Conservation (phyloP, 192 early-diverging fungal species). For the Jimgerdemannia flammicorona region DNA sequence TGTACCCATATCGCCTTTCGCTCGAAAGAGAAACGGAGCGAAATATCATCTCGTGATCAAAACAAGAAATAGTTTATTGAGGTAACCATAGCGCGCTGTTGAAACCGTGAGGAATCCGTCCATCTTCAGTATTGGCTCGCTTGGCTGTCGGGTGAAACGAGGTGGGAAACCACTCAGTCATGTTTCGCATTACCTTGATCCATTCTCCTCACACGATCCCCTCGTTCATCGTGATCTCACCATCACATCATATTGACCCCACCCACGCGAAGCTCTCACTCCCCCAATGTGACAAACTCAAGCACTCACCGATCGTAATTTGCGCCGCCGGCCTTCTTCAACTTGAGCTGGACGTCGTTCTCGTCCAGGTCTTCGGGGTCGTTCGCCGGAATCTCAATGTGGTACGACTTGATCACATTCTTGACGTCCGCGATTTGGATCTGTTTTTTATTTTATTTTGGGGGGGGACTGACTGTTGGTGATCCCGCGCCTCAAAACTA, state of each 20-base stretch:
- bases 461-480: too few relatives aligned
- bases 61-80: background rate
- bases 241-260: background rate
- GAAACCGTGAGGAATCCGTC: too few relatives aligned
- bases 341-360: conserved; percentile 50
- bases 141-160: background rate
- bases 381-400: conserved; percentile 68
- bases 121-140: background rate
- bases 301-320: conserved; percentile 40
- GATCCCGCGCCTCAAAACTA: background rate
- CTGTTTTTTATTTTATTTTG: background rate
- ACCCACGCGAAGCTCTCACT: too few relatives aligned
- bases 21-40: too few relatives aligned
- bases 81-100: too few relatives aligned
- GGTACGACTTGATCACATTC: conserved; percentile 60
- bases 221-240: too few relatives aligned
- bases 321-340: conserved; percentile 65
- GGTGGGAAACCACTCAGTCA: background rate
- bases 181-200: too few relatives aligned
- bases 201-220: too few relatives aligned
- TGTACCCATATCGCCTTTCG: too few relatives aligned
- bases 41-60: background rate
- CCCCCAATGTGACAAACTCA: too few relatives aligned
- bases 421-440: conserved; percentile 80
- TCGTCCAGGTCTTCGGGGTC: conserved; percentile 58